Evolutionary conservation across 2,329 filamentous ascomycete genomes (phyloP).

Genomic region (Chaetothyriales sp.): DNA sequence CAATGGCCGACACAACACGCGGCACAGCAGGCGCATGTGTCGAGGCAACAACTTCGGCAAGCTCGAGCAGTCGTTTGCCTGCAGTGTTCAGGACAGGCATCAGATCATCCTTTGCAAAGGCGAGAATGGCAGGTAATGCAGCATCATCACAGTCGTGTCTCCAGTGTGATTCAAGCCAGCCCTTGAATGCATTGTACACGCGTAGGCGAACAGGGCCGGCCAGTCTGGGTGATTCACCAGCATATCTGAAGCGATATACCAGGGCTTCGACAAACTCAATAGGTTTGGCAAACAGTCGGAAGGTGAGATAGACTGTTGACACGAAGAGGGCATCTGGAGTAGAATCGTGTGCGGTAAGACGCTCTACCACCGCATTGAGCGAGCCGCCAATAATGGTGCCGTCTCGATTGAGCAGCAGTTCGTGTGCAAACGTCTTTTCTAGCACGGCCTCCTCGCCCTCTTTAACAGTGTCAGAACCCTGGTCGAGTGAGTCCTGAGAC

Average conservation of each 20-base stretch:
- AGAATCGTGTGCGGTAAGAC: conserved; percentile 79
- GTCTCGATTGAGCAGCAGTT: conserved; percentile 85
- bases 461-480: conserved; percentile 49
- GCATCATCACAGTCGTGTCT: conserved; percentile 62
- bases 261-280: conserved; percentile 62
- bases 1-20: conserved; percentile 68
- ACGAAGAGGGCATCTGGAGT: conserved; percentile 86
- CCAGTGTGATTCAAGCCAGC: conserved; percentile 96
- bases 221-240: conserved; percentile 59
- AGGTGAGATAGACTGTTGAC: conserved; percentile 90
- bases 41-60: conserved; percentile 63
- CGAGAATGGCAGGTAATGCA: conserved; percentile 59
- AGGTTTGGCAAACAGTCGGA: conserved; percentile 79
- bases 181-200: conserved; percentile 93
- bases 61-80: conserved; percentile 62
- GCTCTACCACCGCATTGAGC: conserved; percentile 79
- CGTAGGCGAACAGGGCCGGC: conserved; percentile 70
- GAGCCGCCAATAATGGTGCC: conserved; percentile 89
- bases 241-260: conserved; percentile 86
- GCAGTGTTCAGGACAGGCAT: conserved; percentile 55
- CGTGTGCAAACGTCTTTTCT: conserved; percentile 82
- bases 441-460: conserved; percentile 76
- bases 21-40: conserved; percentile 63
- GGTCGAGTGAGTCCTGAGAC: conserved; percentile 51
- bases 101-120: conserved; percentile 65